Conservation (phyloP, 106 monocot species). For the Dendrobium officinale region DNA sequence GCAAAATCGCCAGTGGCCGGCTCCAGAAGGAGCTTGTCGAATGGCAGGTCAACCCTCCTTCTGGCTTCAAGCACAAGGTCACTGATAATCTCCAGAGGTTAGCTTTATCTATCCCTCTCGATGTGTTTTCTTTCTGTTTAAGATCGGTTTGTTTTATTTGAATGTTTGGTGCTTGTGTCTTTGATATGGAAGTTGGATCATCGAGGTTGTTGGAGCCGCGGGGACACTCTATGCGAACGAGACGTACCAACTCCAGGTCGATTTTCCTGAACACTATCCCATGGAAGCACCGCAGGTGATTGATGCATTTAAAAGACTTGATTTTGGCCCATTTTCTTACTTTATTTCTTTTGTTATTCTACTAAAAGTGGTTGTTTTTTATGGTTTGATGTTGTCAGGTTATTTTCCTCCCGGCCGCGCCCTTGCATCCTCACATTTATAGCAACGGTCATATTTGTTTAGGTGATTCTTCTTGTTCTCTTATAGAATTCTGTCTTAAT, state of each 20-base stretch:
- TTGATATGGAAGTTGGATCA: slow-evolving; percentile 20
- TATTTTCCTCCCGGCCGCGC: slow-evolving; percentile 29
- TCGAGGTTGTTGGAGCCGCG: slow-evolving; percentile 20
- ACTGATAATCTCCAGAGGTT: slow-evolving; percentile 50
- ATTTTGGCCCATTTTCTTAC: neutral
- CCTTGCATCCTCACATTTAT: slow-evolving; percentile 37
- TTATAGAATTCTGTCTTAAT: neutral
- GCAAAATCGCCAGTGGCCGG: slow-evolving; percentile 51
- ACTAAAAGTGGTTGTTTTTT: too few species aligned
- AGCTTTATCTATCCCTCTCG: neutral
- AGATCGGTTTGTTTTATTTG: neutral
- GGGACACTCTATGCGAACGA: slow-evolving; percentile 21
- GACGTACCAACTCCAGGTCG: slow-evolving; percentile 26
- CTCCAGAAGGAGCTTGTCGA: slow-evolving; percentile 57
- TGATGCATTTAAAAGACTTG: neutral
- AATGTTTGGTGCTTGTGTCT: neutral
- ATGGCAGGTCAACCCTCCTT: slow-evolving; percentile 54
- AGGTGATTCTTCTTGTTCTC: slow-evolving; percentile 17
- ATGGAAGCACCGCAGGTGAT: slow-evolving; percentile 11
- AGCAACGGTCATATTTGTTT: slow-evolving; percentile 45
- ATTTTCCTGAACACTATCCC: slow-evolving; percentile 23
- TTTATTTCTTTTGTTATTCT: neutral
- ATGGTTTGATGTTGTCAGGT: slow-evolving; percentile 14
- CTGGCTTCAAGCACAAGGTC: slow-evolving; percentile 53
- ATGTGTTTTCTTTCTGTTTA: neutral